Evolutionary conservation across 163 green algal species (phyloP), one percentile per base, ranked within the genome.

Genomic region (Chloroidium sp.): DNA sequence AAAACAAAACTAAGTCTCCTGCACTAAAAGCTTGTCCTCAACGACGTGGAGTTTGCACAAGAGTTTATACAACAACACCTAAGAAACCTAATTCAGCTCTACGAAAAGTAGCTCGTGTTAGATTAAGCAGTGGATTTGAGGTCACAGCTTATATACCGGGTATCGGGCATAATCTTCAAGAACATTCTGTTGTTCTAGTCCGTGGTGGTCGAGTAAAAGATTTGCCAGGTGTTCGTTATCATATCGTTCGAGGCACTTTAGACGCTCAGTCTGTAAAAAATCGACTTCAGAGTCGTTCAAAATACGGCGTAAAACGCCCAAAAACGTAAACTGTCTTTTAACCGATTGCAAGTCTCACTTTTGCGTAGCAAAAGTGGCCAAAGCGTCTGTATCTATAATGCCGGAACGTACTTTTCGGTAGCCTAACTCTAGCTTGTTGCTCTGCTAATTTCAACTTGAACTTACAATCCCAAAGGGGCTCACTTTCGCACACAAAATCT

Each of bases 71-170:
- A 57, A 90, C 83, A 69, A 90, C 92, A 60, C 93, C 93, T 77
- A 97, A 97, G 89, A 97, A 97, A 89, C 93, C 93, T 14, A 97
- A 97, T 89, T 96, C 91, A 10, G 93, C 93, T 72, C 90, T 97
- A 87, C 86, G 93, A 69, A 95, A 96, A 87, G 88, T 97, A 58
- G 88, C 86, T 83, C 94, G 93, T 84, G 86, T 97, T 82, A 82
- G 92, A 80, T 90, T 96, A 78, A 93, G 81, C 79, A 95, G 90
- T 84, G 84, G 84, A 62, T 87, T 87, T 82, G 91, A 95, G 78
- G 88, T 96, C 74, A 92, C 93, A 61, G 91, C 91, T 58, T 95
- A 94, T 87, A 96, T 97, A 81, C 93, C 93, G 72, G 93, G 93
- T 80, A 86, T 93, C 81, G 92, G 92, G 62, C 92, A 96, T 88